Evolutionary conservation across 306 rosid genomes (phyloP), one percentile per base, ranked within the genome.

Genomic region (Sindora glabra): DNA sequence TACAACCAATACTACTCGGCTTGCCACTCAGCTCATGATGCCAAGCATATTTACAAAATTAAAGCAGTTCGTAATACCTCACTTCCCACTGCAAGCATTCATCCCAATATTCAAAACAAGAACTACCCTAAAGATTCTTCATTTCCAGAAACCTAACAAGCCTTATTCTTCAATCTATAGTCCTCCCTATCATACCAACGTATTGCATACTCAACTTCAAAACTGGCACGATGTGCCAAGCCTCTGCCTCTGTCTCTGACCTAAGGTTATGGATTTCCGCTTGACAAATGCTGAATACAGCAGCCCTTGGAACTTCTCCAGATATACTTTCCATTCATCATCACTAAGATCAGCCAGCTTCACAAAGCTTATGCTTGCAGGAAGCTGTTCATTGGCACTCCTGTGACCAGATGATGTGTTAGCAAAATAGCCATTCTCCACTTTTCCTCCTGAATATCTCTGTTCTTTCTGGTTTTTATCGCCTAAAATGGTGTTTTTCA

Each of bases 181-280:
- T 55, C 38, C 58, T 49, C 76, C 36, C 86, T 70, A 75, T 51
- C 60, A 34, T 40, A 74, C 53, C 78, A 53, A 51, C 71, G 47
- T 37, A 64, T 67, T 27, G 67, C 34, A 29, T 29, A 6, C 83
- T 72, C 79, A 65, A 44, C 73, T 59, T 90, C 96, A 92, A 88
- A 92, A 92, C 88, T 92, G 96, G 95, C 99, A 92, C 30, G 99
- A 92, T 48, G 97, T 92, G 68, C 99, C 99, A 34, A 92, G 97
- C 87, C 97, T 89, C 88, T 70, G 96, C 59, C 85, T 83, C 88
- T 74, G 96, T 82, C 78, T 86, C 83, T 89, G 95, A 46, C 97
- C 94, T 47, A 54, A 58, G 68, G 89, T 77, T 53, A 75, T 70
- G 1, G 84, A 78, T 48, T 84, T 88, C 62, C 97, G 79, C 61